Percentiles rank a stretch among this genome's conserved stretches.
Conservation (phyloP, 371 early-diverging fungal genomes). For the Catenaria anguillulae region DNA sequence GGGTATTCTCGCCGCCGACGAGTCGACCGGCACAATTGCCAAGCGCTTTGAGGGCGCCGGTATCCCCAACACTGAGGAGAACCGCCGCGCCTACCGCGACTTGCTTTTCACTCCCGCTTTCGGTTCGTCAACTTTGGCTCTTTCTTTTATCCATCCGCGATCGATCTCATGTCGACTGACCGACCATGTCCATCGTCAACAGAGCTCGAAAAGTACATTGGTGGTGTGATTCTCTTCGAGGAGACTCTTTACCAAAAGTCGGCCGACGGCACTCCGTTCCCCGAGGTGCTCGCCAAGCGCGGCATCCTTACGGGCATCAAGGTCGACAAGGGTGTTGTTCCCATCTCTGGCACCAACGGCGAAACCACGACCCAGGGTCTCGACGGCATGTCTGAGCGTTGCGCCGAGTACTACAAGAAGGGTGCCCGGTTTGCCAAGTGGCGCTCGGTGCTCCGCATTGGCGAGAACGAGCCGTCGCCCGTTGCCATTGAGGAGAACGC, state of each 20-base stretch:
- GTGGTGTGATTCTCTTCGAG: conserved; percentile 51
- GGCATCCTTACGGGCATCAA: conserved; percentile 47
- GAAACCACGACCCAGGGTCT: conserved; percentile 50
- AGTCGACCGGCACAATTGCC: conserved; percentile 44
- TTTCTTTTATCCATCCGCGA: not conserved
- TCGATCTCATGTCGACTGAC: too few relatives aligned
- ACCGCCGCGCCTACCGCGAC: conserved; percentile 46
- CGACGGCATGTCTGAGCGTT: conserved; percentile 39
- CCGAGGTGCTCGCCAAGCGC: conserved; percentile 21
- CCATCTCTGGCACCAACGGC: conserved; percentile 29
- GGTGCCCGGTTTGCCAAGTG: conserved; percentile 55
- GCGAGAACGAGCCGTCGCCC: conserved; percentile 23
- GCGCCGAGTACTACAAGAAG: conserved; percentile 26
- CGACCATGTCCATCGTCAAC: too few relatives aligned
- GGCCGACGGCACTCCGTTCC: conserved; percentile 28
- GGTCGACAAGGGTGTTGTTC: conserved; percentile 42
- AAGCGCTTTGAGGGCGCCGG: conserved; percentile 35
- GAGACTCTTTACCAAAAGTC: conserved; percentile 44
- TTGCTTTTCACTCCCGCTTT: conserved; percentile 36
- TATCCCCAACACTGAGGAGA: conserved; percentile 44
- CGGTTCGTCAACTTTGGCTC: not conserved
- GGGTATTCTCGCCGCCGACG: conserved; percentile 39
- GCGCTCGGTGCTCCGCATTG: conserved; percentile 43
- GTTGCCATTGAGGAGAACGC: conserved; percentile 44
- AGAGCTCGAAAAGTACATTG: conserved; percentile 34